Percentiles rank a stretch among this genome's conserved stretches.
These are phyloP conservation scores for Lolium perenne DNA, from an alignment of 176 grass and related monocot genomes.

Conservation along the genomic window DNA sequence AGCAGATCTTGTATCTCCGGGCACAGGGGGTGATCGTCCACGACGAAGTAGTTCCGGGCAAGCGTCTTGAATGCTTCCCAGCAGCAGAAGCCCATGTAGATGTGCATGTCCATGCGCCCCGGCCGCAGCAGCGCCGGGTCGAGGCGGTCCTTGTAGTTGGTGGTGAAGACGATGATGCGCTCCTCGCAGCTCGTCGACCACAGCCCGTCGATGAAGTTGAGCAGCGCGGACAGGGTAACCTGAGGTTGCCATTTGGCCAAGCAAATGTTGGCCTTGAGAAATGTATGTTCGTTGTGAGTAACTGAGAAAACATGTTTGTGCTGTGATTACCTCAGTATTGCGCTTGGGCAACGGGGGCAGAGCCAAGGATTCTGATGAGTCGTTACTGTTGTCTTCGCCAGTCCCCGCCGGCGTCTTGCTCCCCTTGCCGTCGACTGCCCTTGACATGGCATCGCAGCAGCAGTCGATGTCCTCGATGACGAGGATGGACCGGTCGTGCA, in stretches of 20 bases:
- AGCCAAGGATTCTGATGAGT: not conserved
- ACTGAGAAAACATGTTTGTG: not conserved
- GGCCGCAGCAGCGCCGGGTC: slow-evolving; percentile 79
- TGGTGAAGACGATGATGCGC: slow-evolving; percentile 81
- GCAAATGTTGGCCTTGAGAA: not conserved
- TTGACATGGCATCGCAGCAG: slow-evolving; percentile 14
- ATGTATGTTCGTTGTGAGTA: not conserved
- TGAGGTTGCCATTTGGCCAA: not conserved
- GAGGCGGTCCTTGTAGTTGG: slow-evolving; percentile 83
- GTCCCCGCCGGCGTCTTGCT: not conserved
- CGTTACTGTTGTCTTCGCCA: not conserved
- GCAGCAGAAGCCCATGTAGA: slow-evolving; percentile 58
- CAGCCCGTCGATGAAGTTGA: slow-evolving; percentile 49
- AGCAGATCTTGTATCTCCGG: slow-evolving; percentile 31
- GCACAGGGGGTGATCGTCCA: slow-evolving; percentile 44
- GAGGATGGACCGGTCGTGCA: slow-evolving; percentile 19
- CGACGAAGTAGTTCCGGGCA: slow-evolving; percentile 32
- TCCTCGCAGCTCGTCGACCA: slow-evolving; percentile 66
- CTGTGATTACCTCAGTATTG: not conserved
- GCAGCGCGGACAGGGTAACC: slow-evolving; percentile 31
- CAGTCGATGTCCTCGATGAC: slow-evolving; percentile 44
- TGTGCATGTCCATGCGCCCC: slow-evolving; percentile 77
- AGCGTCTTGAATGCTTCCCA: slow-evolving; percentile 55
- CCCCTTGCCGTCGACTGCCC: not conserved
- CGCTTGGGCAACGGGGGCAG: not conserved